Evolutionary conservation across 805 yeast species (phyloP).

Genomic region (Ogataea philodendri): DNA sequence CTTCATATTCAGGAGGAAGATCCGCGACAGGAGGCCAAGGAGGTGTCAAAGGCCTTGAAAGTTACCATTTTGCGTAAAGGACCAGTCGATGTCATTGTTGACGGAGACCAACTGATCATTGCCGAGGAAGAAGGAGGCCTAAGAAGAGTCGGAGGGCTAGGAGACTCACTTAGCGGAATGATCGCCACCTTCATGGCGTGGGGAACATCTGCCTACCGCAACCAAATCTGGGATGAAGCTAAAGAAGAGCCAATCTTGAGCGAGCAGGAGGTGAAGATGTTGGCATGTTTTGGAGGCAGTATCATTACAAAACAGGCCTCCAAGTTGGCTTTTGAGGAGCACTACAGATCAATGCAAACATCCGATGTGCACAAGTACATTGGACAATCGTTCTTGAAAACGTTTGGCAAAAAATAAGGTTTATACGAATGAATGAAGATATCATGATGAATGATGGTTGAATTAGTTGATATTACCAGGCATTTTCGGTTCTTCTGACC

Average conservation of each 20-base stretch:
- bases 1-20: constrained; percentile 33
- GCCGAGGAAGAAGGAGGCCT: constrained; percentile 59
- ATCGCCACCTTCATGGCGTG: constrained; percentile 81
- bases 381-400: constrained; percentile 52
- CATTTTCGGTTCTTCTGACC: constrained; percentile 45
- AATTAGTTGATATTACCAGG: constrained; percentile 40
- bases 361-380: constrained; percentile 72
- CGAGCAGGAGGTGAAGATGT: constrained; percentile 34
- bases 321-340: constrained; percentile 56
- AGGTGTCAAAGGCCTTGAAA: constrained; percentile 49
- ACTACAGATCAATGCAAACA: constrained; percentile 82
- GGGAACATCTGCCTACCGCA: constrained; percentile 63
- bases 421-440: background rate
- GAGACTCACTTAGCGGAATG: constrained; percentile 86
- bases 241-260: constrained; percentile 32
- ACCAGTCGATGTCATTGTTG: constrained; percentile 56
- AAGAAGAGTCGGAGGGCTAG: constrained; percentile 94
- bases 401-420: constrained; percentile 17
- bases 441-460: background rate
- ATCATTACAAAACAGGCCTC: constrained; percentile 65
- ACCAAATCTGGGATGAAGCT: constrained; percentile 54
- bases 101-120: constrained; percentile 41
- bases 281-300: constrained; percentile 74
- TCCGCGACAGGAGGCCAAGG: constrained; percentile 24
- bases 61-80: constrained; percentile 78